Evolutionary conservation across 2,329 filamentous ascomycete genomes (phyloP).

Genomic region (Cordyceps pruinosa): DNA sequence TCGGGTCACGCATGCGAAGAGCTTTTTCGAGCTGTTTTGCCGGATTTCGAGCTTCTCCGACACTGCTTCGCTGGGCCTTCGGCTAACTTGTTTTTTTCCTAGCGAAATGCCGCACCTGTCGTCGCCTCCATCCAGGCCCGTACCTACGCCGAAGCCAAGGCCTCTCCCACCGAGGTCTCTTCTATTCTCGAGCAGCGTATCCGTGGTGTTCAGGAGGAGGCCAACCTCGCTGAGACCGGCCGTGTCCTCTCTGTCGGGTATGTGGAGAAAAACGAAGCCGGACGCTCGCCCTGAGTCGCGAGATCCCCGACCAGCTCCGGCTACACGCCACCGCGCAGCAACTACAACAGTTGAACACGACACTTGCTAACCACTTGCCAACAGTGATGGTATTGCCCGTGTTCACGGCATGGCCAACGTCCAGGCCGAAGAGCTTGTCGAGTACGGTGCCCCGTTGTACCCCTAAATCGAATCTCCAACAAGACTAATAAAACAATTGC

Average conservation of each 20-base stretch:
- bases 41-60: conserved; percentile 15
- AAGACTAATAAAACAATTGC: conserved; percentile 15
- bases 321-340: background rate
- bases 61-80: conserved; percentile 34
- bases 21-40: conserved; percentile 31
- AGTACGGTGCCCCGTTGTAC: conserved; percentile 58
- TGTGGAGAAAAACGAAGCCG: conserved; percentile 35
- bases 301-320: background rate
- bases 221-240: conserved; percentile 93
- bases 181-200: conserved; percentile 99
- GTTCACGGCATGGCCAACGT: conserved; percentile 99
- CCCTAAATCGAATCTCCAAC: conserved; percentile 13
- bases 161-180: conserved; percentile 93
- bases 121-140: conserved; percentile 65
- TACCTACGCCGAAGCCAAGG: conserved; percentile 93
- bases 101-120: conserved; percentile 85
- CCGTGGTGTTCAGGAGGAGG: conserved; percentile 95
- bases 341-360: background rate
- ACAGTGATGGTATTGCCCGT: conserved; percentile 99
- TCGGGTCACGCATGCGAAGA: conserved; percentile 16
- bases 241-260: conserved; percentile 99
- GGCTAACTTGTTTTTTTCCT: conserved; percentile 49
- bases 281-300: background rate
- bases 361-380: background rate
- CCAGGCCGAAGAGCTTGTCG: conserved; percentile 99